These are phyloP conservation scores for Talaromyces sp. DNA, from an alignment of 2,329 filamentous ascomycete species.

Conservation along the genomic window DNA sequence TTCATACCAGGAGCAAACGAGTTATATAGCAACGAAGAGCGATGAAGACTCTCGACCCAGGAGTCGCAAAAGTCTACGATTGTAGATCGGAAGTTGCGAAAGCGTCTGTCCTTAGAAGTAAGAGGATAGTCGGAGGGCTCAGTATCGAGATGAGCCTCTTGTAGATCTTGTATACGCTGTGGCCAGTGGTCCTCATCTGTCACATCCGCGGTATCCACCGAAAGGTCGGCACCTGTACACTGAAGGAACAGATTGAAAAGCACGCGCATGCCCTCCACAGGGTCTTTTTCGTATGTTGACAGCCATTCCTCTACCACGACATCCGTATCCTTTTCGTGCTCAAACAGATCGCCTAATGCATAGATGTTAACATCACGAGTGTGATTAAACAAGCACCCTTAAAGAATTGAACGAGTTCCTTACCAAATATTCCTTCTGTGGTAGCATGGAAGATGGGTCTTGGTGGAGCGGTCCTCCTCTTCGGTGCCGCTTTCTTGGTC, in stretches of 20 bases:
- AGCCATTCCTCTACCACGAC: conserved; percentile 59
- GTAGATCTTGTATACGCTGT: conserved; percentile 75
- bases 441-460: conserved; percentile 52
- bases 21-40: conserved; percentile 76
- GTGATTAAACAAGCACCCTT: background rate
- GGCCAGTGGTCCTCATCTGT: conserved; percentile 84
- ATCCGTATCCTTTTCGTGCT: conserved; percentile 52
- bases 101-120: conserved; percentile 74
- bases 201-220: conserved; percentile 78
- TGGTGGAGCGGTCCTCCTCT: conserved; percentile 46
- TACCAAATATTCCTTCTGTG: conserved; percentile 58
- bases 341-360: conserved; percentile 57
- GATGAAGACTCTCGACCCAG: conserved; percentile 73
- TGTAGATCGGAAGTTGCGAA: conserved; percentile 71
- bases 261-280: conserved; percentile 54
- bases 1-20: conserved; percentile 79
- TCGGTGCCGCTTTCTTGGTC: conserved; percentile 22
- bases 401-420: conserved; percentile 18
- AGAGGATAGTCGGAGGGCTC: conserved; percentile 88
- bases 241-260: conserved; percentile 61
- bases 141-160: conserved; percentile 79
- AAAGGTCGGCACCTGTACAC: conserved; percentile 74
- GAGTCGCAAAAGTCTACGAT: conserved; percentile 76
- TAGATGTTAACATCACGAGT: conserved; percentile 24
- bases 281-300: conserved; percentile 54